Evolutionary conservation across 2,329 filamentous ascomycete genomes (phyloP).

Genomic region (Pseudocercospora fuligena): DNA sequence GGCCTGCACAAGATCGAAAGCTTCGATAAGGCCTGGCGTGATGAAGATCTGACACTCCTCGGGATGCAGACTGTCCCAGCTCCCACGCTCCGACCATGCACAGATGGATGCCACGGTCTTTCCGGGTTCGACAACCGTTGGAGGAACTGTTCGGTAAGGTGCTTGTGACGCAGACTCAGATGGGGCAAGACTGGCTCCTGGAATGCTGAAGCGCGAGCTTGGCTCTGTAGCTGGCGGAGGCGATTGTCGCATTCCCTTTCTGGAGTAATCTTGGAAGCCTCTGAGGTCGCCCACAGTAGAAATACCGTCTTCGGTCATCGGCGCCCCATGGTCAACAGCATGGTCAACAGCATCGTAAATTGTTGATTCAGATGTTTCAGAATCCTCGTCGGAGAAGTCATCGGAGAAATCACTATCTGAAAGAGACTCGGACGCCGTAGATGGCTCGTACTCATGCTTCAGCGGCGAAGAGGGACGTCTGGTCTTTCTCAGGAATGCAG

Average conservation of each 20-base stretch:
- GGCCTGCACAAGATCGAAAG: slow-evolving; percentile 60
- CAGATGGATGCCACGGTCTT: slow-evolving; percentile 66
- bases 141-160: slow-evolving; percentile 62
- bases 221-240: slow-evolving; percentile 31
- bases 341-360: slow-evolving; percentile 59
- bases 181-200: slow-evolving; percentile 60
- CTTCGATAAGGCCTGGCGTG: slow-evolving; percentile 68
- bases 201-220: slow-evolving; percentile 20
- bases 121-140: slow-evolving; percentile 51
- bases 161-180: slow-evolving; percentile 83
- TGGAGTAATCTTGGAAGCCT: slow-evolving; percentile 41
- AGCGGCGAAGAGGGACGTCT: slow-evolving; percentile 87
- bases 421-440: slow-evolving; percentile 68
- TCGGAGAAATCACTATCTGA: slow-evolving; percentile 62
- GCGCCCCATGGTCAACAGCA: slow-evolving; percentile 36
- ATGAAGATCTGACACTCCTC: slow-evolving; percentile 67
- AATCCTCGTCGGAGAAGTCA: slow-evolving; percentile 51
- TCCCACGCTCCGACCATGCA: slow-evolving; percentile 66
- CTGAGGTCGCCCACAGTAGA: slow-evolving; percentile 40
- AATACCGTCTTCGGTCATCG: slow-evolving; percentile 25
- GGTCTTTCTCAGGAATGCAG: slow-evolving; percentile 50
- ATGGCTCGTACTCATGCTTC: slow-evolving; percentile 96
- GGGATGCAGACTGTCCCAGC: slow-evolving; percentile 65
- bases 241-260: slow-evolving; percentile 40
- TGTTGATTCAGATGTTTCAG: slow-evolving; percentile 56